Evolutionary conservation across 2,329 filamentous ascomycete genomes (phyloP).

Genomic region (Calonectria hawksworthii): DNA sequence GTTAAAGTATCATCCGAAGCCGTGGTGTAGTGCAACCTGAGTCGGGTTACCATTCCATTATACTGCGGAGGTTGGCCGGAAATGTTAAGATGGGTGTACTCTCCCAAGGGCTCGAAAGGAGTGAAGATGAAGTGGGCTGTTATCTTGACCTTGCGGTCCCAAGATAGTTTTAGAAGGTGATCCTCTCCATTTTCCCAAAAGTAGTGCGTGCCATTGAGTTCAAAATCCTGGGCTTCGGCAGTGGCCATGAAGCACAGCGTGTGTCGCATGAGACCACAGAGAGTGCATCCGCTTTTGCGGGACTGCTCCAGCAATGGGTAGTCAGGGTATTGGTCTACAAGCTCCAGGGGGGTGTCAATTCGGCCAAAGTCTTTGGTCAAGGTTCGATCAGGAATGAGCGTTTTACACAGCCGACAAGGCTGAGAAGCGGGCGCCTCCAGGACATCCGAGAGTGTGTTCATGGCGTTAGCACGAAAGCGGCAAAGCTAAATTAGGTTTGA

Average conservation of each 20-base stretch:
- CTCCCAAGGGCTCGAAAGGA: not conserved
- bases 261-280: not conserved
- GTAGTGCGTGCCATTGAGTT: not conserved
- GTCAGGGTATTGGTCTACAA: not conserved
- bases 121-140: not conserved
- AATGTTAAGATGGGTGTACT: not conserved
- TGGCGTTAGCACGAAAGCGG: too few relatives aligned
- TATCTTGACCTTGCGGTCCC: not conserved
- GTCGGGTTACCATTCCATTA: not conserved
- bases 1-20: not conserved
- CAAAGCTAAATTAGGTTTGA: too few relatives aligned
- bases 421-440: not conserved
- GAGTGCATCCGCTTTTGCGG: not conserved
- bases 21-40: not conserved
- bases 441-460: not conserved
- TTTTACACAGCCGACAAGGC: not conserved
- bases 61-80: not conserved
- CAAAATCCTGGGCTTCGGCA: not conserved
- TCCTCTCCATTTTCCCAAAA: not conserved
- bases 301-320: not conserved
- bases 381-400: not conserved
- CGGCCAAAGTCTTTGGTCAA: not conserved
- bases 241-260: not conserved
- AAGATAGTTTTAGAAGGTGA: not conserved
- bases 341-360: not conserved